These are phyloP conservation scores for Ceratocystis smalleyi DNA, from an alignment of 2,329 filamentous ascomycete genomes.

Conservation along the genomic window DNA sequence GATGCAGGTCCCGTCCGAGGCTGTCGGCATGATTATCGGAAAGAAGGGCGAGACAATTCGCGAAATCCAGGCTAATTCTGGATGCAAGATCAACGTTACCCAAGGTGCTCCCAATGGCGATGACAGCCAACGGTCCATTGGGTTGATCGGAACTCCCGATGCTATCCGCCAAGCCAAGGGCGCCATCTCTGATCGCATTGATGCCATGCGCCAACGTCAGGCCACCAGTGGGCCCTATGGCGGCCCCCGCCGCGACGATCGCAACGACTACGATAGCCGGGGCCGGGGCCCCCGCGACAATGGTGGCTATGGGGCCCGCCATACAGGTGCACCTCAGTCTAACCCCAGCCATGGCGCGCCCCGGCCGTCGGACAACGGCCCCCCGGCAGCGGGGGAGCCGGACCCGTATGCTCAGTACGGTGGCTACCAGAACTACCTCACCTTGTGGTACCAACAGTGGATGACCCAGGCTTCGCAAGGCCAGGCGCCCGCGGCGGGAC, in stretches of 20 bases:
- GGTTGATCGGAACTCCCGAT: constrained; percentile 61
- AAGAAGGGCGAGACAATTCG: constrained; percentile 90
- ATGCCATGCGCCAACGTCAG: constrained; percentile 33
- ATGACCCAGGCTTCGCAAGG: constrained; percentile 29
- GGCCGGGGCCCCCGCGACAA: constrained; percentile 9
- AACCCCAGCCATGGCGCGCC: constrained; percentile 24
- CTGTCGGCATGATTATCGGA: constrained; percentile 91
- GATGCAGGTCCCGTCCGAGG: constrained; percentile 75
- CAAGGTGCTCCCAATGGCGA: constrained; percentile 49
- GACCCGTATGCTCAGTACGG: constrained; percentile 71
- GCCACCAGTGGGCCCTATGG: constrained; percentile 2
- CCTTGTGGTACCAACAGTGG: constrained; percentile 63
- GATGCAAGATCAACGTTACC: constrained; percentile 90
- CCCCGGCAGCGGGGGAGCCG: constrained; percentile 28
- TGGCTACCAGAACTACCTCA: constrained; percentile 65
- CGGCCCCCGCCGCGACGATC: constrained; percentile 13
- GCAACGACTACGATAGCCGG: constrained; percentile 10
- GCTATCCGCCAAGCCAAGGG: constrained; percentile 67
- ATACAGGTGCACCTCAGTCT: constrained; percentile 20
- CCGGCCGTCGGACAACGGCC: constrained; percentile 26
- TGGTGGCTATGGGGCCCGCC: constrained; percentile 13
- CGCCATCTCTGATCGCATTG: constrained; percentile 83
- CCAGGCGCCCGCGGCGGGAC: constrained; percentile 22
- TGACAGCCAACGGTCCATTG: constrained; percentile 73
- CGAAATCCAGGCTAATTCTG: constrained; percentile 74